These are phyloP conservation scores for Furcasterigmium furcatum DNA, from an alignment of 2,329 filamentous ascomycete species.

Conservation along the genomic window DNA sequence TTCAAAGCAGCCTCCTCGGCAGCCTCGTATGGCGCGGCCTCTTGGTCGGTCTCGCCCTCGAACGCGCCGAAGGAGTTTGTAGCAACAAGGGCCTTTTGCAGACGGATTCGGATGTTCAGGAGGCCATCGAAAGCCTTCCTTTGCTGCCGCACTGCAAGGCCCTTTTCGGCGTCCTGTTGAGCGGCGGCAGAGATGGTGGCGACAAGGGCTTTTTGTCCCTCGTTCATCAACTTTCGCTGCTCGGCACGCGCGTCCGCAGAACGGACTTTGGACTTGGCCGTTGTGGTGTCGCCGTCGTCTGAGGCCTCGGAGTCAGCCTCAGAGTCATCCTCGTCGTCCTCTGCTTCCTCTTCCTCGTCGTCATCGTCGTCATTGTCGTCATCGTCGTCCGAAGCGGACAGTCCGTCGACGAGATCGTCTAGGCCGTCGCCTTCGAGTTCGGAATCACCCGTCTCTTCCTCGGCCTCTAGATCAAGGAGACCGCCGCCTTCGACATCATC, in stretches of 20 bases:
- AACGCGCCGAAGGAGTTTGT: slow-evolving; percentile 67
- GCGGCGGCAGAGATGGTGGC: slow-evolving; percentile 60
- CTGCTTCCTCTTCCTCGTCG: slow-evolving; percentile 36
- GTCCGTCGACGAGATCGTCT: slow-evolving; percentile 17
- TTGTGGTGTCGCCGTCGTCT: slow-evolving; percentile 25
- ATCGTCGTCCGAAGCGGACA: slow-evolving; percentile 11
- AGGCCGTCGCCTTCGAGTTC: slow-evolving; percentile 18
- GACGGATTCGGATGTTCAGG: slow-evolving; percentile 83
- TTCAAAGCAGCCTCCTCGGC: slow-evolving; percentile 84
- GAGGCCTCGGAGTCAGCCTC: slow-evolving; percentile 18
- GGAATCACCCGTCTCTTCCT: slow-evolving; percentile 30
- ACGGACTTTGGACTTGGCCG: slow-evolving; percentile 24
- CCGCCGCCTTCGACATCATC: slow-evolving; percentile 20
- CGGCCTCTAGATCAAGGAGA: slow-evolving; percentile 23
- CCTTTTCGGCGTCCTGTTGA: slow-evolving; percentile 79
- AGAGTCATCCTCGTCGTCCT: slow-evolving; percentile 27
- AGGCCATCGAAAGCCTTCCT: slow-evolving; percentile 83
- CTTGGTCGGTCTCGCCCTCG: slow-evolving; percentile 33
- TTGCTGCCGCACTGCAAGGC: slow-evolving; percentile 80
- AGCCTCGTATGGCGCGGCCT: slow-evolving; percentile 59
- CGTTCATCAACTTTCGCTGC: slow-evolving; percentile 63
- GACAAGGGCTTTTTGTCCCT: slow-evolving; percentile 64
- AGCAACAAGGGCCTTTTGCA: slow-evolving; percentile 86
- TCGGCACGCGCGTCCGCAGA: slow-evolving; percentile 45
- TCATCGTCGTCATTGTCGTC: slow-evolving; percentile 18